A percentile compares a stretch with the other conserved stretches of the same genome.
phyloP scores from a whole-genome alignment of 192 early-diverging fungal genomes.

The Obelidium mucronatum region DNA sequence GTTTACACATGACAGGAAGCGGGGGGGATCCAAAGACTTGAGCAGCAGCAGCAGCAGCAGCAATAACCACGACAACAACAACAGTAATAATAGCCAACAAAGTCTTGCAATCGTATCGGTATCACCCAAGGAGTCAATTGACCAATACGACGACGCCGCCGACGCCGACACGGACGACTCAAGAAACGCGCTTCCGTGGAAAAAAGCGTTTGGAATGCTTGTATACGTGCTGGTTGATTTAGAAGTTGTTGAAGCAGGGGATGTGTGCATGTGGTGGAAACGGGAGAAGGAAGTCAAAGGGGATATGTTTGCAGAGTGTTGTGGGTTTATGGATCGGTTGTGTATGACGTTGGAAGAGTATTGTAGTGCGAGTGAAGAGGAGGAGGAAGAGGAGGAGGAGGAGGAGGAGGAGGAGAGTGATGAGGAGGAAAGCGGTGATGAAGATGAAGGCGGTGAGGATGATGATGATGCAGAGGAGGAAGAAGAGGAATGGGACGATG shows the following conservation, averaged over 20 bases:
- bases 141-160: neutral
- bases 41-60: too few species aligned
- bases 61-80: too few species aligned
- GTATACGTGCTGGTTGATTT: conserved; percentile 23
- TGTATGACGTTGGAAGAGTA: conserved; percentile 9
- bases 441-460: neutral
- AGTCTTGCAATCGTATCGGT: too few species aligned
- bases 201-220: conserved; percentile 10
- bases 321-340: conserved; percentile 9
- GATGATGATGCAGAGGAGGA: neutral
- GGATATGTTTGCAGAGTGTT: neutral
- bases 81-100: too few species aligned
- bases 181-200: conserved; percentile 6
- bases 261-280: conserved; percentile 15
- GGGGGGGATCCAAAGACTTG: too few species aligned
- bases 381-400: neutral
- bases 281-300: neutral
- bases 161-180: too few species aligned
- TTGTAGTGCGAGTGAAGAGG: conserved; percentile 10
- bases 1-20: neutral
- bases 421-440: conserved; percentile 3
- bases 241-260: conserved; percentile 8
- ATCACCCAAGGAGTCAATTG: too few species aligned
- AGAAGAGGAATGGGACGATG: neutral
- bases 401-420: neutral